These are phyloP conservation scores for Trypanosoma caninum DNA, from an alignment of 208 protist genomes.

Conservation along the genomic window DNA sequence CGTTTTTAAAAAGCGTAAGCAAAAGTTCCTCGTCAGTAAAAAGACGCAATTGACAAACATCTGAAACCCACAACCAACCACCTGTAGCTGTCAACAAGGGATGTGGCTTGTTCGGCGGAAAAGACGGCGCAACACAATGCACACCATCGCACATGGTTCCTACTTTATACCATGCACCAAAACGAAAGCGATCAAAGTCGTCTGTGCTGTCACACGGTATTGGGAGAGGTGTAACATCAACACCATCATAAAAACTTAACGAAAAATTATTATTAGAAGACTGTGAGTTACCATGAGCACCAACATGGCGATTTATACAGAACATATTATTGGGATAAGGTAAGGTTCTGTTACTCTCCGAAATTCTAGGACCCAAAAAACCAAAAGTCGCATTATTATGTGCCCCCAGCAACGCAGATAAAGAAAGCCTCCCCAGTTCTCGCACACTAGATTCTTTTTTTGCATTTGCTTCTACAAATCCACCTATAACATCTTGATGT, in stretches of 20 bases:
- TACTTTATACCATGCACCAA: conserved; percentile 9
- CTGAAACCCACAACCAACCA: conserved; percentile 12
- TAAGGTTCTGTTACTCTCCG: not conserved
- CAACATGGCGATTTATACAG: too few species aligned
- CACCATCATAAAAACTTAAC: not conserved
- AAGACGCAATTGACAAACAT: conserved; percentile 7
- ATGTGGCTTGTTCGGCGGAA: not conserved
- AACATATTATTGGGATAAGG: not conserved
- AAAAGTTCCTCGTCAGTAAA: conserved; percentile 5
- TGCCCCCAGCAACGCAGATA: not conserved
- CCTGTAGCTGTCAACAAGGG: not conserved
- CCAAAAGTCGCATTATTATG: not conserved
- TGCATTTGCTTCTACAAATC: not conserved
- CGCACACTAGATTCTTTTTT: not conserved
- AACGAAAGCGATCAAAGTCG: conserved; percentile 14
- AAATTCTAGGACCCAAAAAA: not conserved
- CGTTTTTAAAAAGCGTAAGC: not conserved
- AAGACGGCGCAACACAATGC: not conserved
- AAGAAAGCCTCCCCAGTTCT: not conserved
- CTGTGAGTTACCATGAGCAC: too few species aligned
- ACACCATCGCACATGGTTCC: not conserved
- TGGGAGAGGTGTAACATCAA: conserved; percentile 13
- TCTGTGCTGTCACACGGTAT: conserved; percentile 1
- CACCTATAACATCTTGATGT: not conserved
- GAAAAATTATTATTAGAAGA: too few species aligned